Conservation (phyloP, 768 basidiomycete species). For the Tremella yokohamensis region DNA sequence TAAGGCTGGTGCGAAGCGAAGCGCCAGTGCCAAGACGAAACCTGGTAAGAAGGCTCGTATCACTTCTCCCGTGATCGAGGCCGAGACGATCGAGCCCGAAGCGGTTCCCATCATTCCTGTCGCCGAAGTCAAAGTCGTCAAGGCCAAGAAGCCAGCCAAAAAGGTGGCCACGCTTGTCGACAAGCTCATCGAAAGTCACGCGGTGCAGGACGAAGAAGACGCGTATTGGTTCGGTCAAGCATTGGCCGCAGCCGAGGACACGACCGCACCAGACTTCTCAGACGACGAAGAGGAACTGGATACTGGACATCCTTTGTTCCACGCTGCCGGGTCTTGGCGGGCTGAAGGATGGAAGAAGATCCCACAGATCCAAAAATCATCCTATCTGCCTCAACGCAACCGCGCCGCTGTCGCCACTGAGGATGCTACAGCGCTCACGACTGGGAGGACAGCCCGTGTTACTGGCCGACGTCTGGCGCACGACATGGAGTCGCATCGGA, state of each 20-base stretch:
- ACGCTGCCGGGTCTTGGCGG: conserved; percentile 79
- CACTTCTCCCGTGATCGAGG: conserved; percentile 5
- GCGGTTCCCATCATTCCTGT: background rate
- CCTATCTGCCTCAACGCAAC: conserved; percentile 77
- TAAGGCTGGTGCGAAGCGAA: conserved; percentile 26
- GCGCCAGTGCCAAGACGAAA: conserved; percentile 28
- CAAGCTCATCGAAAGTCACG: conserved; percentile 55
- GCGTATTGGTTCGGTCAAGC: conserved; percentile 61
- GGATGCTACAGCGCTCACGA: conserved; percentile 55
- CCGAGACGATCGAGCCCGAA: conserved; percentile 9
- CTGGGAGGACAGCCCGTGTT: conserved; percentile 70
- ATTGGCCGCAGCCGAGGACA: conserved; percentile 37
- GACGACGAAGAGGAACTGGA: conserved; percentile 23
- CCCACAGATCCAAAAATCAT: conserved; percentile 81
- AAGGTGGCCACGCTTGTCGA: conserved; percentile 20
- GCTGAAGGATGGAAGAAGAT: conserved; percentile 97
- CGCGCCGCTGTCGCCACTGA: conserved; percentile 46
- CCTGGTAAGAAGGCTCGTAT: conserved; percentile 35
- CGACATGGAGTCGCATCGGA: conserved; percentile 89
- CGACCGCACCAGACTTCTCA: conserved; percentile 16
- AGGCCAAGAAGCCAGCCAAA: conserved; percentile 21
- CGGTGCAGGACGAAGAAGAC: conserved; percentile 86
- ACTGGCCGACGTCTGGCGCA: conserved; percentile 85
- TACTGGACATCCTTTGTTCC: conserved; percentile 53
- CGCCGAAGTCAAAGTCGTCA: conserved; percentile 14